These are phyloP conservation scores for Syzygium grande DNA, from an alignment of 345 rosid species.

Conservation along the genomic window DNA sequence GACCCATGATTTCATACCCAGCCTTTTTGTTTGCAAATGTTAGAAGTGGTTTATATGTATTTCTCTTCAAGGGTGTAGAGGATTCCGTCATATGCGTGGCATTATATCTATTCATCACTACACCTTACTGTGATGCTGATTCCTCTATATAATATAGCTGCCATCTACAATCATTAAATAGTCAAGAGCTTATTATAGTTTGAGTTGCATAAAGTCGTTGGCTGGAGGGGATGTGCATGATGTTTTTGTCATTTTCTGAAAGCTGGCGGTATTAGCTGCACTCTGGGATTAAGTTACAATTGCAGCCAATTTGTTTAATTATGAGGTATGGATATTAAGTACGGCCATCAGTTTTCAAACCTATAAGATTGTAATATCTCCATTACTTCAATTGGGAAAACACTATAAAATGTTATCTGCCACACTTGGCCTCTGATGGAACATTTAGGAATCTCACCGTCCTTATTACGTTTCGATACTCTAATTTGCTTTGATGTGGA, in stretches of 20 bases:
- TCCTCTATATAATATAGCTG: background rate
- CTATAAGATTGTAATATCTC: background rate
- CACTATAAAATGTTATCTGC: background rate
- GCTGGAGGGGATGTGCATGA: background rate
- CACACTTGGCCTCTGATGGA: conserved; percentile 1
- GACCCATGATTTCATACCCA: background rate
- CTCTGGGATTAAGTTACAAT: conserved; percentile 1
- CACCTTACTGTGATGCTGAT: background rate
- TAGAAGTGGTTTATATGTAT: background rate
- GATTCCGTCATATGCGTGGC: background rate
- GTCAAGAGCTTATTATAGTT: background rate
- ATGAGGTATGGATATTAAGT: background rate
- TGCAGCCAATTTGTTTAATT: conserved; percentile 2
- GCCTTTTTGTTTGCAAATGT: background rate
- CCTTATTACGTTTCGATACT: background rate
- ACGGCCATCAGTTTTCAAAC: conserved; percentile 4
- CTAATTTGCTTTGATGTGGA: background rate
- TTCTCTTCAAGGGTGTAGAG: background rate
- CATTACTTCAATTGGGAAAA: background rate
- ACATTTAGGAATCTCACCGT: conserved; percentile 13
- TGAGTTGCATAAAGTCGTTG: background rate
- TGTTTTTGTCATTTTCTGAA: conserved; percentile 15
- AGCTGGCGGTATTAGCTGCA: conserved; percentile 21
- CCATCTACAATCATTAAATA: background rate
- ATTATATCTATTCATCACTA: background rate